A percentile compares a stretch with the other conserved stretches of the same genome.
Conservation (phyloP, 305 asterid species). For the Fraxinus angustifolia region DNA sequence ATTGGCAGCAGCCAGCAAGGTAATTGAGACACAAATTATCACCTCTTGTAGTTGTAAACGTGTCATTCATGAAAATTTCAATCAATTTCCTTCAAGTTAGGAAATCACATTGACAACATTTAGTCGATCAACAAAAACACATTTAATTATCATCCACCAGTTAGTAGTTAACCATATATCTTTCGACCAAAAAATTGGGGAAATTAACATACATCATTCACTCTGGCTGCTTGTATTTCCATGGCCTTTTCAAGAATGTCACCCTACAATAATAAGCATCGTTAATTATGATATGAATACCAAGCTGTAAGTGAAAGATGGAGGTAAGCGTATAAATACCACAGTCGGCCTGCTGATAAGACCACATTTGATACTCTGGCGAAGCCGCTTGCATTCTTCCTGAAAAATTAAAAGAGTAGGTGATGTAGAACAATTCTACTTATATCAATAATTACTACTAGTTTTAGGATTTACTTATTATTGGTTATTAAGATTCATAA, state of each 20-base stretch:
- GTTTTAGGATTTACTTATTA: neutral
- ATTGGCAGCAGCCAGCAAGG: neutral
- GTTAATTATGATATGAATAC: constrained; percentile 18
- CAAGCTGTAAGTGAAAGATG: constrained; percentile 13
- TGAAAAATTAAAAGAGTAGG: constrained; percentile 28
- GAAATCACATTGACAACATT: neutral
- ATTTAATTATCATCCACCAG: neutral
- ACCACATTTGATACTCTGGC: constrained; percentile 97
- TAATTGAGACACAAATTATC: neutral
- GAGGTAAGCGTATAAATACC: constrained; percentile 44
- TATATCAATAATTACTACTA: neutral
- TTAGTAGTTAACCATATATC: neutral
- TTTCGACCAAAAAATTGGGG: constrained; percentile 6
- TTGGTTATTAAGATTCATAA: neutral
- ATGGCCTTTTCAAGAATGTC: constrained; percentile 94
- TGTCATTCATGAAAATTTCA: neutral
- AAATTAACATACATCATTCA: constrained; percentile 72
- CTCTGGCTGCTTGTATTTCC: constrained; percentile 88
- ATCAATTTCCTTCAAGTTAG: neutral
- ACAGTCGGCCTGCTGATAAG: constrained; percentile 85
- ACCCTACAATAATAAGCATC: constrained; percentile 60
- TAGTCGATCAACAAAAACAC: neutral
- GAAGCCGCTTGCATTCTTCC: constrained; percentile 99
- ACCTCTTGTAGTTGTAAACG: neutral
- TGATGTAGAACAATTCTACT: neutral